These are phyloP conservation scores for Quercus aquifolioides DNA, from an alignment of 306 rosid species.

Conservation along the genomic window DNA sequence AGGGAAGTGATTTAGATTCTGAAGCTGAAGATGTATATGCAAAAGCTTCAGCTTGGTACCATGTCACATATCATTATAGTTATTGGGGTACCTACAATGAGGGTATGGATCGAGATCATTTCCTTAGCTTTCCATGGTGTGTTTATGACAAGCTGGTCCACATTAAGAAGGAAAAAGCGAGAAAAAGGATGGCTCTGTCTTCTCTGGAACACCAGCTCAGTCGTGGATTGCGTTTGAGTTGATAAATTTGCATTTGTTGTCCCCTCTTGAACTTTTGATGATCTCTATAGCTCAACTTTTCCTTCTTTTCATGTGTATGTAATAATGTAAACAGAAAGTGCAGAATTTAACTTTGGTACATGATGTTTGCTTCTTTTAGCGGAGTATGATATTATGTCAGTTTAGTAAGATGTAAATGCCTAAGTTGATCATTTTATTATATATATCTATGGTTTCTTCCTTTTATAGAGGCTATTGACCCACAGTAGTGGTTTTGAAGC, in stretches of 20 bases:
- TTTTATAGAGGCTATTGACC: neutral
- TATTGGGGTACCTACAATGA: slow-evolving; percentile 61
- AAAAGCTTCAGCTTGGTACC: slow-evolving; percentile 78
- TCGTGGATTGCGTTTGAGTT: slow-evolving; percentile 15
- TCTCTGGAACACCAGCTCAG: slow-evolving; percentile 18
- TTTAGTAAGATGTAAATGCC: neutral
- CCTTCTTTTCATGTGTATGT: neutral
- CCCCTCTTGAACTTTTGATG: neutral
- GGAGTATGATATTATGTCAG: neutral
- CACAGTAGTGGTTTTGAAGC: neutral
- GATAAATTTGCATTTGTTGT: neutral
- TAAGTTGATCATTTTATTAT: neutral
- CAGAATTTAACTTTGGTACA: neutral
- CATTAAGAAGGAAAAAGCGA: slow-evolving; percentile 47
- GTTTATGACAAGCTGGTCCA: slow-evolving; percentile 48
- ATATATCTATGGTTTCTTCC: neutral
- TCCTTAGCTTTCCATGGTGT: slow-evolving; percentile 73
- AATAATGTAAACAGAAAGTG: neutral
- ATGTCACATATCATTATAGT: slow-evolving; percentile 64
- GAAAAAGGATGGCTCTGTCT: slow-evolving; percentile 7
- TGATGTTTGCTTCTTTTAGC: neutral
- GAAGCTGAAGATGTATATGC: slow-evolving; percentile 33
- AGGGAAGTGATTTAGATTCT: slow-evolving; percentile 22
- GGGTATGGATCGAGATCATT: slow-evolving; percentile 48
- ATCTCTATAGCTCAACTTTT: neutral